Evolutionary conservation across 768 basidiomycete genomes (phyloP).

Genomic region (Boletales sp.): DNA sequence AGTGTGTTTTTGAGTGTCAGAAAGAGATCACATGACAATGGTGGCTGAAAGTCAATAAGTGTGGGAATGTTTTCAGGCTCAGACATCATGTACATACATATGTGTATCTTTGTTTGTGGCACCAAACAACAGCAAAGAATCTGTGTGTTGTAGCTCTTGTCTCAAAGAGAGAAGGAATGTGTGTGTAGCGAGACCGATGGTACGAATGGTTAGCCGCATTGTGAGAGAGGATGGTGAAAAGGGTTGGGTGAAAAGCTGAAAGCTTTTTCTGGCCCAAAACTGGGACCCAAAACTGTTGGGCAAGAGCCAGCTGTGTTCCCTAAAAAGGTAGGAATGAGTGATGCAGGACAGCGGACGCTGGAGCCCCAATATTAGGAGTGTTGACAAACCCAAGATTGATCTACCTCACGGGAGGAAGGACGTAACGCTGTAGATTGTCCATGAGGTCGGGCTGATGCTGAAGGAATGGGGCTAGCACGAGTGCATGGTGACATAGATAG

Average conservation of each 20-base stretch:
- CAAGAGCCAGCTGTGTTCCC: conserved; percentile 2
- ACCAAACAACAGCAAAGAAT: too few relatives aligned
- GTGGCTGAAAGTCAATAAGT: too few relatives aligned
- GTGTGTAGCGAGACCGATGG: too few relatives aligned
- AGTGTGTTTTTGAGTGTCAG: too few relatives aligned
- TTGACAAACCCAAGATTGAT: neutral
- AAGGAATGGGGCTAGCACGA: conserved; percentile 15
- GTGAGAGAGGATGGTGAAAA: neutral
- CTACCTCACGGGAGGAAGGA: neutral
- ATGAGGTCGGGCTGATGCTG: conserved; percentile 2
- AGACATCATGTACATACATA: too few relatives aligned
- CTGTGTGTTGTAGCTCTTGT: too few relatives aligned
- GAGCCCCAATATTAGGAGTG: neutral
- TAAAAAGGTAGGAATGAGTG: neutral
- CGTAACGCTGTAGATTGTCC: neutral
- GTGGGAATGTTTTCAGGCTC: too few relatives aligned
- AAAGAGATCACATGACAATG: too few relatives aligned
- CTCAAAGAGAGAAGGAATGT: too few relatives aligned
- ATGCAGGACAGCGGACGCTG: neutral
- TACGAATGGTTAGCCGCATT: too few relatives aligned
- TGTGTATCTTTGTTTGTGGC: too few relatives aligned
- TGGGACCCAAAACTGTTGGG: neutral
- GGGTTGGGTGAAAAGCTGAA: neutral
- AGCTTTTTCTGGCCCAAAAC: conserved; percentile 1
- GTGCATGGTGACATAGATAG: conserved; percentile 30